Base-by-base conservation (phyloP, 495 filamentous ascomycete species). In the Podospora anserina region DNA sequence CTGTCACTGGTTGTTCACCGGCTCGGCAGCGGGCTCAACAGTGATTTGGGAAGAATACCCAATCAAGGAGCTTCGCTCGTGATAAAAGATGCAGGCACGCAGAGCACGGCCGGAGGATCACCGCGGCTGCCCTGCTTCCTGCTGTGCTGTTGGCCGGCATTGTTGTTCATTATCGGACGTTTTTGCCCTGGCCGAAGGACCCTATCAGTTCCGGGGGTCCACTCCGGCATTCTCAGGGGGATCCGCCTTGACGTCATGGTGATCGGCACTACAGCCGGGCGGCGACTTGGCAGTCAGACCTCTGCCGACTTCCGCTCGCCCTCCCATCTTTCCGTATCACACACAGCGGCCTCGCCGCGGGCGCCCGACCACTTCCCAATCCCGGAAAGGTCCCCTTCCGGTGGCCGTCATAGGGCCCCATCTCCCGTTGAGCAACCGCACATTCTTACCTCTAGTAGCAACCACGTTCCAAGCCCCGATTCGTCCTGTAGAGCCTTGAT, bases 211-310 rank as follows among this genome's bases (percentile, higher is more conserved):
- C 19, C n/a, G 58, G 65, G 54, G 57, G 5, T 65, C 68, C 67
- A 65, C 39, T 60, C 64, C 64, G 70, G 27, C 57, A 19, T 54
- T 30, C 27, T 34, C 54, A 64, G n/a, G 61, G 67, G 69, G 57
- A 53, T 34, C 53, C 49, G 56, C 26, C 9, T 68, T 73, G 71
- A 73, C 71, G 69, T 71, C 71, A 71, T 73, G 32, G 32, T 49
- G 71, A 73, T 73, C 71, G 60, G 67, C 69, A 39, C 7, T 66
- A 39, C 69, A 19, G 63, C 66, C 34, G 65, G 67, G 44, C 64
- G 67, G 67, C 64, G 63, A 66, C 67, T 68, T 69, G 70, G 70
- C 67, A 58, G 61, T 56, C 65, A 63, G 61, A n/a, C 58, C 26
- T 65, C 64, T 65, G 54, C 67, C 67, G 62, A 58, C 23, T 15